These are phyloP conservation scores for Amyloporia xantha DNA, from an alignment of 768 basidiomycete genomes.

Conservation along the genomic window DNA sequence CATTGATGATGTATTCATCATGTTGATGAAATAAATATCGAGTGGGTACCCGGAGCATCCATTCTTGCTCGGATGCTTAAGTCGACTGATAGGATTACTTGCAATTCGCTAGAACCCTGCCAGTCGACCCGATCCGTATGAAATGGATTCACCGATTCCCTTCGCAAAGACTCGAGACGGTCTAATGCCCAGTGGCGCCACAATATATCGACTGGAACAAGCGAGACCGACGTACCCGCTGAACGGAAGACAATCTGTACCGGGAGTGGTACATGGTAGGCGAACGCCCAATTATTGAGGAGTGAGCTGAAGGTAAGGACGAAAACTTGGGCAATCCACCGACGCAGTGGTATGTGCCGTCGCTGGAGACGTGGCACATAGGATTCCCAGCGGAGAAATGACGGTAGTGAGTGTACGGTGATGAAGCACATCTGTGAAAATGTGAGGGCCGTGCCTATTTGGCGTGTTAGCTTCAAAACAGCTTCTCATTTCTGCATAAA, in stretches of 20 bases:
- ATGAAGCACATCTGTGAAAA: slow-evolving; percentile 84
- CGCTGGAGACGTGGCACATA: slow-evolving; percentile 51
- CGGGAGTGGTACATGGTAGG: slow-evolving; percentile 68
- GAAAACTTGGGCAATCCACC: slow-evolving; percentile 69
- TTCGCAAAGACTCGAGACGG: too few species aligned
- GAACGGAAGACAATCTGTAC: slow-evolving; percentile 83
- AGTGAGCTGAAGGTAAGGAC: slow-evolving; percentile 61
- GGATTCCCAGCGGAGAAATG: slow-evolving; percentile 40
- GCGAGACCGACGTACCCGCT: slow-evolving; percentile 57
- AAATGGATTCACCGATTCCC: too few species aligned
- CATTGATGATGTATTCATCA: too few species aligned
- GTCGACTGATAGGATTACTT: too few species aligned
- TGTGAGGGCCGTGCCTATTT: slow-evolving; percentile 69
- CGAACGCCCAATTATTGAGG: slow-evolving; percentile 79
- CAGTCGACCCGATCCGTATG: too few species aligned
- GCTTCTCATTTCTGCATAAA: neutral
- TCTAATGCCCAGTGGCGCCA: too few species aligned
- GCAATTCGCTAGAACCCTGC: too few species aligned
- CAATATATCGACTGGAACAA: too few species aligned
- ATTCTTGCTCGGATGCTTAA: too few species aligned
- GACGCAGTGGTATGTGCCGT: slow-evolving; percentile 56
- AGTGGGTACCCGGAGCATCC: too few species aligned
- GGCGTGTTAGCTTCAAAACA: neutral
- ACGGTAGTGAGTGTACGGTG: slow-evolving; percentile 56
- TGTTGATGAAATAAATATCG: too few species aligned